Conservation (phyloP, 2,329 filamentous ascomycete genomes). For the Chaetomium globosum region DNA sequence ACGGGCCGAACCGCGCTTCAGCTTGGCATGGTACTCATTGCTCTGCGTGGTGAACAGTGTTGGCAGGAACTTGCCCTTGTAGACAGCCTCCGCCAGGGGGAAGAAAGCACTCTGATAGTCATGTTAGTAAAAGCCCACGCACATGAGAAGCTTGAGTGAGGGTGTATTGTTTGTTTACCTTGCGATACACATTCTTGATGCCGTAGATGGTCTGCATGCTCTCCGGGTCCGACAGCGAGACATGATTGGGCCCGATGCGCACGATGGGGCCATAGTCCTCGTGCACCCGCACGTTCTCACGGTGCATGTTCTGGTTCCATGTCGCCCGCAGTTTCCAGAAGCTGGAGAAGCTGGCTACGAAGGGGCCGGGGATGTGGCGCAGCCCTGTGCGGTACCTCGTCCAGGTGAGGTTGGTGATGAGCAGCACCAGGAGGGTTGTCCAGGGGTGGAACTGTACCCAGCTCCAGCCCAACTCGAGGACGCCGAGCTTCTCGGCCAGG, state of each 20-base stretch:
- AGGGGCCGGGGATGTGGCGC: slow-evolving; percentile 25
- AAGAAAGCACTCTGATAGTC: background rate
- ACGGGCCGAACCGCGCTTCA: background rate
- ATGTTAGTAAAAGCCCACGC: background rate
- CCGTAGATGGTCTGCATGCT: slow-evolving; percentile 24
- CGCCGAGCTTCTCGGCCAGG: background rate
- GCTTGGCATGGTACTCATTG: slow-evolving; percentile 46
- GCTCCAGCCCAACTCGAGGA: background rate
- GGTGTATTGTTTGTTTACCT: background rate
- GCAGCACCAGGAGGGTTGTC: background rate
- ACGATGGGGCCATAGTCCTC: slow-evolving; percentile 24
- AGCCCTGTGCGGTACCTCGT: background rate
- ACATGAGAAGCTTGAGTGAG: too few species aligned
- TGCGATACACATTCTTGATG: slow-evolving; percentile 5
- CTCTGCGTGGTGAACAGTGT: background rate
- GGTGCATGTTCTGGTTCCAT: slow-evolving; percentile 3
- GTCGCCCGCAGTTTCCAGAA: slow-evolving; percentile 13
- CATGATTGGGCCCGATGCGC: slow-evolving; percentile 20
- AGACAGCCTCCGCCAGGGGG: background rate
- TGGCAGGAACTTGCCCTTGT: background rate
- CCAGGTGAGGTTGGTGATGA: background rate
- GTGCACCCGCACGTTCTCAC: slow-evolving; percentile 14
- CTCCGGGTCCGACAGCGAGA: slow-evolving; percentile 15
- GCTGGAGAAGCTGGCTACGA: slow-evolving; percentile 24
- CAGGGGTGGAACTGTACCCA: background rate